phyloP scores from a whole-genome alignment of 140 eudicot genomes.

The Flaveria floridana region DNA sequence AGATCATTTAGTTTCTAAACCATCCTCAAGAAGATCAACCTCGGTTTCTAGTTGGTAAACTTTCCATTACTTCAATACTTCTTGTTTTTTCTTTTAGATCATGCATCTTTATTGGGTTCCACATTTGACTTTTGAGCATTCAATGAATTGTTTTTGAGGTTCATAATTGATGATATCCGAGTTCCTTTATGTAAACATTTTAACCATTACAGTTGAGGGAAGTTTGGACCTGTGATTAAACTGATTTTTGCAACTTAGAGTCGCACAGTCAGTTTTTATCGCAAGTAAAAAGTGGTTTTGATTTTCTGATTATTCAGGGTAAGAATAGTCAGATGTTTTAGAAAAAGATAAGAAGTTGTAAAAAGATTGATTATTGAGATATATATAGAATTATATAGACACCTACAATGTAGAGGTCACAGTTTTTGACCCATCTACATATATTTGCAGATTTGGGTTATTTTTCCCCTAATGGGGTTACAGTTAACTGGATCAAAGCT shows the following conservation, averaged over 20 bases:
- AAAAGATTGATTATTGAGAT: not conserved
- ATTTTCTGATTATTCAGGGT: not conserved
- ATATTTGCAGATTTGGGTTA: not conserved
- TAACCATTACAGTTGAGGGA: too few species aligned
- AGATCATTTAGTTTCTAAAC: slow-evolving; percentile 31
- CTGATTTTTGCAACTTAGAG: not conserved
- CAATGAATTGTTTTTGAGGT: slow-evolving; percentile 1
- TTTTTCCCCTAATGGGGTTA: not conserved
- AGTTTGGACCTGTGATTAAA: too few species aligned
- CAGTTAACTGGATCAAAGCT: too few species aligned
- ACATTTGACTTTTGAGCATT: slow-evolving; percentile 7
- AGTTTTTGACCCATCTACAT: too few species aligned
- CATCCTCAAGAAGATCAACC: slow-evolving; percentile 26
- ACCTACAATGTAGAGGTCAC: too few species aligned
- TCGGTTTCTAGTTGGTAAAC: slow-evolving; percentile 38
- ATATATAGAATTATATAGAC: not conserved
- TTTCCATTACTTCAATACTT: slow-evolving; percentile 13
- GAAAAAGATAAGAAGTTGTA: not conserved
- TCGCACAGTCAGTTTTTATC: not conserved
- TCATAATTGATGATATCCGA: not conserved
- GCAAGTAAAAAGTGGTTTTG: not conserved
- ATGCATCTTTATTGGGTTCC: slow-evolving; percentile 17
- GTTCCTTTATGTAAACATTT: not conserved
- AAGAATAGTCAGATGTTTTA: not conserved
- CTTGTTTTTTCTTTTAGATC: not conserved